Conservation (phyloP, 305 asterid species). For the Fraxinus latifolia region DNA sequence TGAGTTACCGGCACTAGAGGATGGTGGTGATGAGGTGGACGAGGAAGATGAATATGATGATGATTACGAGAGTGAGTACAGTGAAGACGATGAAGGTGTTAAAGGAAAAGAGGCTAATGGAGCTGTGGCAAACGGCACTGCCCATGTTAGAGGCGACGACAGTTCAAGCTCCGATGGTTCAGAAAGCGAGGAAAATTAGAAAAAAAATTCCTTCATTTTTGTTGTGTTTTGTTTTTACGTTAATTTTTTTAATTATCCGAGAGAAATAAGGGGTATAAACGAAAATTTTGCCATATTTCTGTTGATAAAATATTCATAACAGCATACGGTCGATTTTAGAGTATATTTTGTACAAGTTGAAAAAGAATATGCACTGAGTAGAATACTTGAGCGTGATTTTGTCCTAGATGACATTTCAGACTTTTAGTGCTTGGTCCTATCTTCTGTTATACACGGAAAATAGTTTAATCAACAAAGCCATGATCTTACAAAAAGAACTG, state of each 20-base stretch:
- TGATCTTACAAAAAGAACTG: not conserved
- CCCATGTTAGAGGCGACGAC: conserved; percentile 33
- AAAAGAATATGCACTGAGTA: not conserved
- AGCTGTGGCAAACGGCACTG: conserved; percentile 52
- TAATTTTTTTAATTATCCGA: not conserved
- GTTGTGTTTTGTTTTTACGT: conserved; percentile 5
- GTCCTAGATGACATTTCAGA: not conserved
- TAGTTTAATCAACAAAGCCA: not conserved
- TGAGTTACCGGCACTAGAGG: conserved; percentile 61
- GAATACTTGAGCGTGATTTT: not conserved
- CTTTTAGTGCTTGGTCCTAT: not conserved
- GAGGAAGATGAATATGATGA: conserved; percentile 85
- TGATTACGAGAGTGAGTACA: conserved; percentile 91
- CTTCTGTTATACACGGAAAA: not conserved
- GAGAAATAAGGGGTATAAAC: not conserved
- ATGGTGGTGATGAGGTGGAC: conserved; percentile 80
- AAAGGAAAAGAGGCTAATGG: conserved; percentile 45
- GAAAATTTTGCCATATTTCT: not conserved
- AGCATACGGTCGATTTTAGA: not conserved
- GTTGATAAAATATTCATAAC: not conserved
- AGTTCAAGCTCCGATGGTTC: conserved; percentile 63
- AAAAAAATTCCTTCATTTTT: conserved; percentile 9
- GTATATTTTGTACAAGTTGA: not conserved
- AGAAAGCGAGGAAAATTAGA: conserved; percentile 52
- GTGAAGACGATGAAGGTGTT: conserved; percentile 86